These are phyloP conservation scores for Sporothrix mexicana DNA, from an alignment of 2,329 filamentous ascomycete species.

Conservation along the genomic window DNA sequence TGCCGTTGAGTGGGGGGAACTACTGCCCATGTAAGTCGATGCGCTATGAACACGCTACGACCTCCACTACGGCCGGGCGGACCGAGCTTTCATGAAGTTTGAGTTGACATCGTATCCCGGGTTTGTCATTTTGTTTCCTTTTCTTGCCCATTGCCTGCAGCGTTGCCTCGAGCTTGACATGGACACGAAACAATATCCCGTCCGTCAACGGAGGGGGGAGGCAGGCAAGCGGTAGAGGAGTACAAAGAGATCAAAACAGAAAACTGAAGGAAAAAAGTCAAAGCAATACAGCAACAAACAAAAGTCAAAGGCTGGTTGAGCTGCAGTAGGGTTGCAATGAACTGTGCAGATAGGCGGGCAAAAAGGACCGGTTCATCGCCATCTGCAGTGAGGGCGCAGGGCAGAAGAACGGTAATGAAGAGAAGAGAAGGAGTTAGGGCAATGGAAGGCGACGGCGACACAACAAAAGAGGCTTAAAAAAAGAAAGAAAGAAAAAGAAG, in stretches of 20 bases:
- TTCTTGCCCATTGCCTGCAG: background rate
- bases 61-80: conserved; percentile 1
- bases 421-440: background rate
- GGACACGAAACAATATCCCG: background rate
- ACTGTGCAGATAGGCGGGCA: conserved; percentile 3
- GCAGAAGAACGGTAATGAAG: background rate
- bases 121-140: background rate
- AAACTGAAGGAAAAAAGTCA: background rate
- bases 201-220: background rate
- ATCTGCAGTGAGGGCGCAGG: background rate
- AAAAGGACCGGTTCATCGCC: background rate
- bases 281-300: background rate
- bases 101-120: conserved; percentile 10
- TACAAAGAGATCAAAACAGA: background rate
- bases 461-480: background rate
- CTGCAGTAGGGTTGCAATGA: conserved; percentile 29
- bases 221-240: background rate
- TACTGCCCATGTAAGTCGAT: background rate
- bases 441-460: no score
- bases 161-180: background rate
- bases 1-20: conserved; percentile 10
- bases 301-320: background rate
- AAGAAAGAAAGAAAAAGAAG: background rate
- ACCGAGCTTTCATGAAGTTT: conserved; percentile 21
- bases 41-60: background rate